Evolutionary conservation across 2,329 filamentous ascomycete genomes (phyloP), one percentile per base, ranked within the genome.

Genomic region (Diaporthe ampelina): DNA sequence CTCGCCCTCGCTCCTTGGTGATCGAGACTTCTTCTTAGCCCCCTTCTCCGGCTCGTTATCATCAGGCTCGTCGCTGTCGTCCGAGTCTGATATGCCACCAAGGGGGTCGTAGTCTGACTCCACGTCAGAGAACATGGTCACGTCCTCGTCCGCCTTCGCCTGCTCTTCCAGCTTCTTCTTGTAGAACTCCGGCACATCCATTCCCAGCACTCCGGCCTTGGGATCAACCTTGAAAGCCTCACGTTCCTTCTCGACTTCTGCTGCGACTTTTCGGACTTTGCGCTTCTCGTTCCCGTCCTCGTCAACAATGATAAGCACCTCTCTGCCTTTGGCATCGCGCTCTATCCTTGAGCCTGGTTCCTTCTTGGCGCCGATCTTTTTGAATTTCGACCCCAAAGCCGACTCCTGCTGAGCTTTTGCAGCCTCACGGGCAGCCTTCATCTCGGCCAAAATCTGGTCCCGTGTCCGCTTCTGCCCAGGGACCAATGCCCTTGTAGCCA

Each of bases 61-160:
- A 6, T 24, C 70, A 35, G 75, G 58, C 11, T 84, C 81, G 2
- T 83, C 82, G 4, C 85, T 83, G 50, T 85, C 84, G 0, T 84
- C 84, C 2, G 84, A 84, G 24, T 86, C 85, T 0, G 84, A 86
- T 77, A 93, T 83, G 8, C 86, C 91, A 3, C 91, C 91, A 56
- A 94, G 81, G 1, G 92, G 92, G 79, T 94, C 88, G 79, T 94
- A 94, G 78, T 93, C 91, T 73, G 91, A 91, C 4, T 89, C 91
- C 0, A 86, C 91, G 70, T 89, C 91, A 52, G 90, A 91, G 76
- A 94, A 94, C 10, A 94, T 94, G 77, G 93, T 86, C 32, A 90
- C 81, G 70, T 93, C 87, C 50, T 90, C 85, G 26, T 90, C 86
- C 76, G 87, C 83, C 74, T 89, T 84, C 13, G 87, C 81, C 9